phyloP scores from a whole-genome alignment of 2,329 filamentous ascomycete species.

The Coleophoma cylindrospora region DNA sequence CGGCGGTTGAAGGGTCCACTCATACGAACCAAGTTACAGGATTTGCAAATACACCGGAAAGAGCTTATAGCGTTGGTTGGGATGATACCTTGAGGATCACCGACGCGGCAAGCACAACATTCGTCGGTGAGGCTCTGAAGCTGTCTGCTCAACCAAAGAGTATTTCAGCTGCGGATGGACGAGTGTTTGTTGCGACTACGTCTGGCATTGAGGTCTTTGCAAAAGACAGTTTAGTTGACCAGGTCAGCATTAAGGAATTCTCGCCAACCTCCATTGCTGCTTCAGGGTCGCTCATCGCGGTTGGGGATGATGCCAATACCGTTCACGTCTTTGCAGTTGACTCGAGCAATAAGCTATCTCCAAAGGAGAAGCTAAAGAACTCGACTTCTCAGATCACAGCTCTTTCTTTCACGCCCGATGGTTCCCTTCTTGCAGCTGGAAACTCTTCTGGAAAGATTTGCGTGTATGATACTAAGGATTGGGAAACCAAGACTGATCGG shows the following conservation, averaged over 20 bases:
- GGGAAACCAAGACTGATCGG: constrained; percentile 74
- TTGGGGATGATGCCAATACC: constrained; percentile 70
- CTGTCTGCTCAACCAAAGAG: constrained; percentile 79
- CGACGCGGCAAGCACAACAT: constrained; percentile 70
- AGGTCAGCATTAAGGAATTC: constrained; percentile 53
- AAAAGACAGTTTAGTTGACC: constrained; percentile 55
- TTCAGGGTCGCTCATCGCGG: constrained; percentile 60
- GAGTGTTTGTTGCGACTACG: constrained; percentile 44
- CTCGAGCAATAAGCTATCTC: constrained; percentile 47
- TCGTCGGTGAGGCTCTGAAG: constrained; percentile 62
- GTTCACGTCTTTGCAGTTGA: constrained; percentile 69
- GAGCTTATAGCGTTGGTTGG: constrained; percentile 87
- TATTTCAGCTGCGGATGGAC: constrained; percentile 48
- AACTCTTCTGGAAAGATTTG: constrained; percentile 83
- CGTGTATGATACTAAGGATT: constrained; percentile 62
- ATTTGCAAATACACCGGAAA: constrained; percentile 56
- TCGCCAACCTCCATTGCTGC: constrained; percentile 69
- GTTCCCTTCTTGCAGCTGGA: constrained; percentile 75
- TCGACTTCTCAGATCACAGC: constrained; percentile 70
- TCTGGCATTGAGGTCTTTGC: constrained; percentile 55
- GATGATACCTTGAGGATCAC: constrained; percentile 83
- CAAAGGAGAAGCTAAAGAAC: constrained; percentile 46
- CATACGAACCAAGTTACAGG: constrained; percentile 85
- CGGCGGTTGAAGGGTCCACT: constrained; percentile 69
- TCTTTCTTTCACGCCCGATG: constrained; percentile 77